A percentile compares a stretch with the other conserved stretches of the same genome.
These are phyloP conservation scores for Naumovozyma dairenensis DNA, from an alignment of 805 yeast genomes.

Conservation along the genomic window DNA sequence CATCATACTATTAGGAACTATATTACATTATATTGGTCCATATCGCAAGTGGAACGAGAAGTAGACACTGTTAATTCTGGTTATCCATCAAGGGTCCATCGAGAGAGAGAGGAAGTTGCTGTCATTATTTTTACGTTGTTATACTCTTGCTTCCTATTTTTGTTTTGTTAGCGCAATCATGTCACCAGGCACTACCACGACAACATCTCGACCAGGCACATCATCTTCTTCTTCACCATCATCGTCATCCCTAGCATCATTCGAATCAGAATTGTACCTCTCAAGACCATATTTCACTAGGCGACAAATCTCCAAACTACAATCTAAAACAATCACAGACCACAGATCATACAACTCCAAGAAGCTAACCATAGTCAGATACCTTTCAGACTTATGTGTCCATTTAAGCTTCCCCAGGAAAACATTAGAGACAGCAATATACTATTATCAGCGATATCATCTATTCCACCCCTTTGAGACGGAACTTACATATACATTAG, in stretches of 20 bases:
- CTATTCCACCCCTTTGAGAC: constrained; percentile 54
- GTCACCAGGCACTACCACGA: too few species aligned
- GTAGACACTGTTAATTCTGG: too few species aligned
- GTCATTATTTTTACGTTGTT: too few species aligned
- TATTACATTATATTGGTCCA: too few species aligned
- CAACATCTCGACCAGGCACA: too few species aligned
- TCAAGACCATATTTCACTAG: constrained; percentile 55
- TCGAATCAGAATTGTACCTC: constrained; percentile 26
- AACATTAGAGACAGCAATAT: constrained; percentile 61
- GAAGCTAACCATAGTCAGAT: constrained; percentile 44
- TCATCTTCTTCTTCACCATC: too few species aligned
- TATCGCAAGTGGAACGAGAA: too few species aligned
- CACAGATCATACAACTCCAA: constrained; percentile 40
- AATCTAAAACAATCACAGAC: constrained; percentile 43
- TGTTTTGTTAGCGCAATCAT: too few species aligned
- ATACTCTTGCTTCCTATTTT: too few species aligned
- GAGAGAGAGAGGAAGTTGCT: too few species aligned
- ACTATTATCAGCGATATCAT: constrained; percentile 61
- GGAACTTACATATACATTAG: constrained; percentile 49
- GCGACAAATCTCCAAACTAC: constrained; percentile 43
- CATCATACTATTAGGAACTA: too few species aligned
- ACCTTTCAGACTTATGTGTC: constrained; percentile 43
- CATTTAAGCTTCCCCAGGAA: constrained; percentile 57
- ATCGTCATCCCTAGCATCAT: constrained; percentile 1
- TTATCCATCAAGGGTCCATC: too few species aligned